Conservation (phyloP, 2,329 filamentous ascomycete genomes). For the Rasamsonia emersonii region DNA sequence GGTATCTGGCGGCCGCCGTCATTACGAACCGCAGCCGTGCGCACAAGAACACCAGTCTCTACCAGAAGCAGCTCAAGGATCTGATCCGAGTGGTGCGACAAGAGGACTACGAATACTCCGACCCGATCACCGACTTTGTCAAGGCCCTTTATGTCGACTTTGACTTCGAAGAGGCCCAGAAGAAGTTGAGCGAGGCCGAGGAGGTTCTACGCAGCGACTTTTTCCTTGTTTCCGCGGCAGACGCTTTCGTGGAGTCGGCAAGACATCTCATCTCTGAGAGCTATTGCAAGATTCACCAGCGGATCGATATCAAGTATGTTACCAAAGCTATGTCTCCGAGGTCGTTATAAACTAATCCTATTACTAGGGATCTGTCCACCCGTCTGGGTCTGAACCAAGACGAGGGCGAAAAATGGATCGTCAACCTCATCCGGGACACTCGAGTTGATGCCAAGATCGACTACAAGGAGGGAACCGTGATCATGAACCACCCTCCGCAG, state of each 20-base stretch:
- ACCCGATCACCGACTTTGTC: conserved; percentile 93
- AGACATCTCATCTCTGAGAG: conserved; percentile 95
- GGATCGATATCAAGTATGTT: conserved; percentile 84
- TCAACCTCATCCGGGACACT: conserved; percentile 97
- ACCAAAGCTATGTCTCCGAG: not conserved
- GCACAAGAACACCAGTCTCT: conserved; percentile 67
- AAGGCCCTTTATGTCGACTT: conserved; percentile 94
- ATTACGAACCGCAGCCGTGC: conserved; percentile 82
- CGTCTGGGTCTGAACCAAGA: conserved; percentile 86
- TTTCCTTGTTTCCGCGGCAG: conserved; percentile 78
- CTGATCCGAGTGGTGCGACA: conserved; percentile 91
- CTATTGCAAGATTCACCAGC: conserved; percentile 99
- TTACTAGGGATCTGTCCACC: conserved; percentile 66
- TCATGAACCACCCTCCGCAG: conserved; percentile 99
- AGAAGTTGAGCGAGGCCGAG: conserved; percentile 77
- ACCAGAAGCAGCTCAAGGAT: conserved; percentile 99
- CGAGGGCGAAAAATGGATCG: conserved; percentile 99
- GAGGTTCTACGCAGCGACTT: conserved; percentile 89
- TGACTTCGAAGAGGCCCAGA: conserved; percentile 93
- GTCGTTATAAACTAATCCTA: conserved; percentile 8
- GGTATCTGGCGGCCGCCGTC: conserved; percentile 87
- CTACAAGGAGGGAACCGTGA: conserved; percentile 94
- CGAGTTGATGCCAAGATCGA: conserved; percentile 98
- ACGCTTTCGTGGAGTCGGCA: conserved; percentile 86
- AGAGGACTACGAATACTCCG: conserved; percentile 94